Evolutionary conservation across 495 filamentous ascomycete genomes (phyloP), one percentile per base, ranked within the genome.

Genomic region (Venustampulla echinocandica): DNA sequence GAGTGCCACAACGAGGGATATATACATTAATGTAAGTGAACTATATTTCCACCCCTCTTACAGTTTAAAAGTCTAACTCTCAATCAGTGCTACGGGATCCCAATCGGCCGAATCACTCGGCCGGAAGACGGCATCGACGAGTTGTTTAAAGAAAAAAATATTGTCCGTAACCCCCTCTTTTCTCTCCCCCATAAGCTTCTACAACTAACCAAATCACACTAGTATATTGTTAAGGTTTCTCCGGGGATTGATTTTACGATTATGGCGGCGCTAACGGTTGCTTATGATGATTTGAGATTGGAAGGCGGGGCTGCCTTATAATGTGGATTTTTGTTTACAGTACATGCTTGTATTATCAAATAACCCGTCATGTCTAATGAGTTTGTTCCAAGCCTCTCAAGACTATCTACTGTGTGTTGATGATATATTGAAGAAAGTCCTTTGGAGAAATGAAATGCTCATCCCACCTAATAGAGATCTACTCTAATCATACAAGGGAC

Each of bases 211-310:
- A 10, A 20, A 9, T 30, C 27, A 30, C 27, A 21, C 15, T 27
- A 52, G 50, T 53, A 53, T 33, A 30, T 15, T 43, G 39, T 53
- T 1, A 47, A 10, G 17, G n/a, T 53, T 14, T 42, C 50, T 5
- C 37, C 44, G 5, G 44, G 42, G 7, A 44, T 43, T 43, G 46
- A 53, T n/a, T 53, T 36, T 32, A 14, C 15, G 2, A 34, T 47
- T 17, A 43, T 53, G 44, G 50, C 50, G 11, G 44, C 50, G 3
- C 35, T 53, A 32, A 24, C 38, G 4, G 15, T 35, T 41, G 5
- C 51, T 21, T 13, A 54, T 39, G 15, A 60, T 42, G 24, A 51
- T 42, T 47, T 47, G 28, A 42, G 50, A 23, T 33, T 33, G 6
- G 50, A 53, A 30, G 27, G 27, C 27, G 27, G 27, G 27, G n/a